Base-by-base conservation (phyloP, 2,329 filamentous ascomycete species). In the Pseudomassariella vexata region DNA sequence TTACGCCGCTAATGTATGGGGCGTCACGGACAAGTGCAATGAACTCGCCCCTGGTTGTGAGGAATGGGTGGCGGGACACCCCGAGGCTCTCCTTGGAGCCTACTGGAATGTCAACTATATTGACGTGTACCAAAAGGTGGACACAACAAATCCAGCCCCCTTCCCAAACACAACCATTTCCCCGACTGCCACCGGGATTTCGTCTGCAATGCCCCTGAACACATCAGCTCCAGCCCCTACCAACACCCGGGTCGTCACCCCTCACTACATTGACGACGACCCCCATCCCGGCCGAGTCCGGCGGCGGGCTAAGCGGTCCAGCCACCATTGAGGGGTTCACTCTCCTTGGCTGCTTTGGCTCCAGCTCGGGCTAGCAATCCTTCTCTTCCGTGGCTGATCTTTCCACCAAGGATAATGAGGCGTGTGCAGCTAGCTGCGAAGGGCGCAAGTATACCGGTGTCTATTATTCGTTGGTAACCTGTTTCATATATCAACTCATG, bases 1-100 rank as follows among this genome's bases (percentile, higher is more conserved):
- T 47, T 89, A 82, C 68, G 83, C 82, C 1, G 78, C 56, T 24
- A 54, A 53, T 5, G 49, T 58, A 11, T 72, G 68, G 68, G 53
- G 51, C 12, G 44, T 44, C 5, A 44, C 50, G 9, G 58, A 63
- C 11, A 49, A 57, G 10, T 70, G 65, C 41, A 47, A 47, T 34
- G 35, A 45, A 8, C 51, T 58, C n/a, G 65, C 65, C 1, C 45
- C 59, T 5, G 67, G 65, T 3, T 72, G 68, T 39, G 40, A 52
- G 15, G 60, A 68, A 32, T 71, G 59, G 41, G 68, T 73, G 9
- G 65, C 60, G 11, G 51, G 48, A 1, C 65, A 66, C 34, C 68
- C 68, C 0, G 35, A 42, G 5, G 65, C 56, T 9, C 70, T 70
- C 37, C 37, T 43, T 9, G 59, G 61, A 12, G 49, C 59, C 6